Percentiles rank a stretch among this genome's conserved stretches.
These are phyloP conservation scores for Pouteria campechiana DNA, from an alignment of 179 eudicot genomes.

Conservation along the genomic window DNA sequence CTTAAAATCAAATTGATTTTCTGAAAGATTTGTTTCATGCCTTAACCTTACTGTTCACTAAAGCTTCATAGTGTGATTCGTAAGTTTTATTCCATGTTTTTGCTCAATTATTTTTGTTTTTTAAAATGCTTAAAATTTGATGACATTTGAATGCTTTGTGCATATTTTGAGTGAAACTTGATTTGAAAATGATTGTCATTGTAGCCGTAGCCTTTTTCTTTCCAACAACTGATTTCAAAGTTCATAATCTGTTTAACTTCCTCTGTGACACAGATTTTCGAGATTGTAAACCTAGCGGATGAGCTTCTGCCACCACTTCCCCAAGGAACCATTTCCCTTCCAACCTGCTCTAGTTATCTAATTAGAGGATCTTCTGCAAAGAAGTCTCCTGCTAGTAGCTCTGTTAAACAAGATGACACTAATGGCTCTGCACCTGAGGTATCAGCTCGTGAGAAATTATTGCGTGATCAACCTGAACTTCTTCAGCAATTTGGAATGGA, in stretches of 20 bases:
- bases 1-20: too few species aligned
- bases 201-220: too few species aligned
- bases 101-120: too few species aligned
- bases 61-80: too few species aligned
- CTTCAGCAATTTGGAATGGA: conserved; percentile 87
- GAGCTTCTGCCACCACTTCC: conserved; percentile 99
- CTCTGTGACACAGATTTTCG: conserved; percentile 51
- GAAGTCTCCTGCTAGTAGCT: conserved; percentile 47
- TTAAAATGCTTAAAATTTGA: too few species aligned
- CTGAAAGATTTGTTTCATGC: too few species aligned
- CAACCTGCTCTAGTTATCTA: conserved; percentile 43
- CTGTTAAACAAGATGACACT: conserved; percentile 58
- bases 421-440: conserved; percentile 43
- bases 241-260: neutral
- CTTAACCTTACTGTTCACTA: too few species aligned
- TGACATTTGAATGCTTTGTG: too few species aligned
- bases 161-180: too few species aligned
- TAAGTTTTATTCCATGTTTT: too few species aligned
- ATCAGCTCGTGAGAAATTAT: conserved; percentile 66
- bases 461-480: conserved; percentile 87
- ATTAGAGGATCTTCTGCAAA: conserved; percentile 52
- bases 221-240: too few species aligned
- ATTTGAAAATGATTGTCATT: too few species aligned
- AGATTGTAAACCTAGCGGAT: conserved; percentile 94
- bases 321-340: conserved; percentile 82